phyloP scores from a whole-genome alignment of 345 rosid species.

The Raphanus raphanistrum region DNA sequence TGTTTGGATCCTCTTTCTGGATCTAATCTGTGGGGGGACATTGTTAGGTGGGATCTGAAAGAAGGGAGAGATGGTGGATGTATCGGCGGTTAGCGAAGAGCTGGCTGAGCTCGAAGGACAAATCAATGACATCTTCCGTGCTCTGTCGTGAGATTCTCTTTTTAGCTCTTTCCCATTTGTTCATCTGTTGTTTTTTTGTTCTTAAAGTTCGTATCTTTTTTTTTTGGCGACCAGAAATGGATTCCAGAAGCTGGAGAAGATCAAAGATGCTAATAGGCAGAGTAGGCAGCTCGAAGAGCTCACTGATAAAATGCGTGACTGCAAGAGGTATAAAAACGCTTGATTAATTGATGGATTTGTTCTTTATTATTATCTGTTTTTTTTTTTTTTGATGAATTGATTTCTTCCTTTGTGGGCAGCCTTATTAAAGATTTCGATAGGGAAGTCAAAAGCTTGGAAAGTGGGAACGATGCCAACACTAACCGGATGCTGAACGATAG shows the following conservation, averaged over 20 bases:
- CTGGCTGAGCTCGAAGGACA: conserved; percentile 85
- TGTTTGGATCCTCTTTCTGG: background rate
- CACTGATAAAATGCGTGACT: conserved; percentile 90
- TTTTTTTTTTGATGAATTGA: background rate
- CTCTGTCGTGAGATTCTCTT: conserved; percentile 63
- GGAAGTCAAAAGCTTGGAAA: conserved; percentile 73
- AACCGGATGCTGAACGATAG: conserved; percentile 72
- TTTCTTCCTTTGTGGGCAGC: conserved; percentile 49
- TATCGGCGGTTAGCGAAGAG: conserved; percentile 76
- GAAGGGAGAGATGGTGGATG: conserved; percentile 50
- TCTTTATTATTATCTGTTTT: background rate
- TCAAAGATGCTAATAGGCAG: conserved; percentile 86
- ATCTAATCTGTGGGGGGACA: conserved; percentile 31
- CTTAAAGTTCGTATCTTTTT: background rate
- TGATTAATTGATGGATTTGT: background rate
- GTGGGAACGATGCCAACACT: conserved; percentile 61
- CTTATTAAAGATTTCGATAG: conserved; percentile 91
- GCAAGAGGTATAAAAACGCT: conserved; percentile 61
- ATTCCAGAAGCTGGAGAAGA: conserved; percentile 92
- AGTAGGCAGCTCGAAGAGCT: conserved; percentile 96
- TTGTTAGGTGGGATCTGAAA: conserved; percentile 35
- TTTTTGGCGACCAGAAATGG: conserved; percentile 53
- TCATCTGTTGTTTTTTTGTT: background rate
- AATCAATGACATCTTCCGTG: conserved; percentile 83
- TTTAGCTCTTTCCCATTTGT: background rate